A percentile compares a stretch with the other conserved stretches of the same genome.
These are phyloP conservation scores for Orobanche coerulescens DNA, from an alignment of 257 asterid species.

Conservation along the genomic window DNA sequence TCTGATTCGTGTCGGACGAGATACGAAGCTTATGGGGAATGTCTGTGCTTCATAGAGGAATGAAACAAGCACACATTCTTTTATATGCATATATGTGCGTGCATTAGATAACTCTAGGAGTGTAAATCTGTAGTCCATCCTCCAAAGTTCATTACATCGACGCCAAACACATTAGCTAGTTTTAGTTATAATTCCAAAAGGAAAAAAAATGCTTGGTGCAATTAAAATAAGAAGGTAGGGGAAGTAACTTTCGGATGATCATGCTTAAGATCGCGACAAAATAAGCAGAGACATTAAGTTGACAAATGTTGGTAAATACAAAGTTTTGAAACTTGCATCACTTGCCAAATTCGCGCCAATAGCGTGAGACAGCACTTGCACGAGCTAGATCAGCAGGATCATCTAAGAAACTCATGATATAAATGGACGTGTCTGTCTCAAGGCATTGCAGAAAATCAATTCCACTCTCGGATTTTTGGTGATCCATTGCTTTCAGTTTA, in stretches of 20 bases:
- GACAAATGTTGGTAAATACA: neutral
- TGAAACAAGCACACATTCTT: neutral
- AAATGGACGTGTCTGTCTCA: constrained; percentile 36
- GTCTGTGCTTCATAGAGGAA: too few species aligned
- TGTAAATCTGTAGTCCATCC: neutral
- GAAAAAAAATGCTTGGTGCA: neutral
- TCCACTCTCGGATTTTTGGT: constrained; percentile 27
- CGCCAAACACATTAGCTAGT: neutral
- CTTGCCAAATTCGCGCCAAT: constrained; percentile 74
- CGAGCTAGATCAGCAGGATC: constrained; percentile 69
- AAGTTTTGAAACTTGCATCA: neutral
- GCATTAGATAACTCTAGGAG: neutral
- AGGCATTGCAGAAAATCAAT: constrained; percentile 46
- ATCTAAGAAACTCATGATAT: constrained; percentile 44
- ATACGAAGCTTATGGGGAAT: too few species aligned
- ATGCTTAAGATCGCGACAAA: neutral
- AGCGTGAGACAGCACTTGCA: constrained; percentile 45
- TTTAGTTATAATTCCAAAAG: neutral
- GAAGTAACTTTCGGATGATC: neutral
- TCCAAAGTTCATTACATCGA: neutral
- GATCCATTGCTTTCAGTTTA: constrained; percentile 21
- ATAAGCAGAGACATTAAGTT: neutral
- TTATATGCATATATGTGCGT: neutral
- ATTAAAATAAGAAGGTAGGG: neutral
- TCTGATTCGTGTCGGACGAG: too few species aligned